Conservation (phyloP, 345 rosid species). For the Crucihimalaya himalaica region DNA sequence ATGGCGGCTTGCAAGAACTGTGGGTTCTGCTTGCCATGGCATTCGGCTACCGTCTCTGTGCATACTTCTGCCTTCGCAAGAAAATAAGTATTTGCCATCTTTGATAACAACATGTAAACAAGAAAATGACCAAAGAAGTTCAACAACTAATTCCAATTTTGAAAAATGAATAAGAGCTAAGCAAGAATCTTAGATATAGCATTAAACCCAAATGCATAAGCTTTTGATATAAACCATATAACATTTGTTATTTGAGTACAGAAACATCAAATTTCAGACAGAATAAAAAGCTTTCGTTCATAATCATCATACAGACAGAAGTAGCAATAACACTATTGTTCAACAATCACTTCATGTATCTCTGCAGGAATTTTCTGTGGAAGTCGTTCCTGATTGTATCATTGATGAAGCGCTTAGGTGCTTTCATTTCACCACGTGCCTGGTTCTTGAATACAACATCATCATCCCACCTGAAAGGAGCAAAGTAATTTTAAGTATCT, state of each 20-base stretch:
- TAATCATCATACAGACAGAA: slow-evolving; percentile 28
- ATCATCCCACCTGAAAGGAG: slow-evolving; percentile 83
- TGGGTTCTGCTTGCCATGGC: slow-evolving; percentile 90
- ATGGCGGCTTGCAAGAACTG: slow-evolving; percentile 85
- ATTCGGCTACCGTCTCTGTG: slow-evolving; percentile 58
- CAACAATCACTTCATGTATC: slow-evolving; percentile 79
- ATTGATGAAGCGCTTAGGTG: slow-evolving; percentile 94
- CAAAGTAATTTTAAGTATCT: not conserved
- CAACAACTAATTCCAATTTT: slow-evolving; percentile 16
- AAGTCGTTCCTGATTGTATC: slow-evolving; percentile 95
- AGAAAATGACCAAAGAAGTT: not conserved
- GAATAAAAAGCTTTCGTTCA: slow-evolving; percentile 5
- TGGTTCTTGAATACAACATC: slow-evolving; percentile 99
- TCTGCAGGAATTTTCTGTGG: slow-evolving; percentile 89
- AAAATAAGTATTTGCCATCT: slow-evolving; percentile 63
- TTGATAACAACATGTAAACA: slow-evolving; percentile 37
- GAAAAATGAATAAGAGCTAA: not conserved
- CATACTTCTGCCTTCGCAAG: slow-evolving; percentile 72
- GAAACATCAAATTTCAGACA: slow-evolving; percentile 23
- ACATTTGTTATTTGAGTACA: slow-evolving; percentile 23
- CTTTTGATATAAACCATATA: slow-evolving; percentile 26
- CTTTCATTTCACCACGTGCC: slow-evolving; percentile 92
- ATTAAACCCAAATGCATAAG: slow-evolving; percentile 17
- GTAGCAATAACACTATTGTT: slow-evolving; percentile 25
- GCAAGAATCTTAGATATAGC: not conserved